These are phyloP conservation scores for Metschnikowia cerradonensis DNA, from an alignment of 805 yeast species.

Conservation along the genomic window DNA sequence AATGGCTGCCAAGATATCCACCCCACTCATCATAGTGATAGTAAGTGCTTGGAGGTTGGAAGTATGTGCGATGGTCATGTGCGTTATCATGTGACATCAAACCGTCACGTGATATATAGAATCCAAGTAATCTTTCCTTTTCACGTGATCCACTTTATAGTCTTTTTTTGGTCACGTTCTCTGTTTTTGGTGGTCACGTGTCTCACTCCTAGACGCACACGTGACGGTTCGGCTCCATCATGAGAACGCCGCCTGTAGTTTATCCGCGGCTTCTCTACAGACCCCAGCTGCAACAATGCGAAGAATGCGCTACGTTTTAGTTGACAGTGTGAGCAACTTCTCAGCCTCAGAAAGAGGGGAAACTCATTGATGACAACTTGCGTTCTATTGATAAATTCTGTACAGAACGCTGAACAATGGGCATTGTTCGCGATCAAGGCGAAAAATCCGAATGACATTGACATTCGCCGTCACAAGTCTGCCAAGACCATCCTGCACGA, in stretches of 20 bases:
- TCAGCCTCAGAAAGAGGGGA: not conserved
- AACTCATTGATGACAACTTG: not conserved
- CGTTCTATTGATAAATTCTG: too few species aligned
- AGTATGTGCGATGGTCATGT: not conserved
- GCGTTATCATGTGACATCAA: too few species aligned
- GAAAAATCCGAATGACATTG: too few species aligned
- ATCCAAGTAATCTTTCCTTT: too few species aligned
- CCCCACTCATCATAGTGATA: slow-evolving; percentile 18
- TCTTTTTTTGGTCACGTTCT: too few species aligned
- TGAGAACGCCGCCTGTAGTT: not conserved
- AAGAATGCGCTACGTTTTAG: not conserved
- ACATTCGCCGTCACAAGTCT: not conserved
- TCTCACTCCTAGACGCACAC: too few species aligned
- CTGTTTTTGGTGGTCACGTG: not conserved
- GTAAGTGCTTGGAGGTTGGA: not conserved
- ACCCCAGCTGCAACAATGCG: not conserved
- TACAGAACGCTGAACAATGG: too few species aligned
- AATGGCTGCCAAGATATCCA: slow-evolving; percentile 39
- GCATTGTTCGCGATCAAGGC: too few species aligned
- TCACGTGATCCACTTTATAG: too few species aligned
- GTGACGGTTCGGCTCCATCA: too few species aligned
- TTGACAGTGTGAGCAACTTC: not conserved
- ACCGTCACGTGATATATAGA: too few species aligned
- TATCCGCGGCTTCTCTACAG: not conserved
- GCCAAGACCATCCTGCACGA: slow-evolving; percentile 2